phyloP scores from a whole-genome alignment of 2,329 filamentous ascomycete species.

The Fusarium tricinctum region DNA sequence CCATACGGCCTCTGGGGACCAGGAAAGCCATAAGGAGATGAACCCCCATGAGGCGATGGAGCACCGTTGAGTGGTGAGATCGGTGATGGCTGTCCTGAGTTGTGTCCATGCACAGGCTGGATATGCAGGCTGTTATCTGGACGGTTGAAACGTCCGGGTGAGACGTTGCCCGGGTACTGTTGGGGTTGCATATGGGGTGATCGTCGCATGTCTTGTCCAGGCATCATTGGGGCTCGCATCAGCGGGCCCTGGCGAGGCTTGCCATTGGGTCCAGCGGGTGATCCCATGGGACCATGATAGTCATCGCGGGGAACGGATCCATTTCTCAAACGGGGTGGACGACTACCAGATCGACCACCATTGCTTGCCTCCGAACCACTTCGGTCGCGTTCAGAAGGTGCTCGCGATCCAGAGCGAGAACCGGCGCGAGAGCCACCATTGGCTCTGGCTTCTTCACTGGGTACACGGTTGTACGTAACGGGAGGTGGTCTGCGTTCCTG shows the following conservation, averaged over 20 bases:
- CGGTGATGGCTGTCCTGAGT: conserved; percentile 61
- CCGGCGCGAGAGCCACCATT: conserved; percentile 42
- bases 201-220: conserved; percentile 60
- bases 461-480: conserved; percentile 60
- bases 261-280: conserved; percentile 45
- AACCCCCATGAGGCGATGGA: conserved; percentile 26
- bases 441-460: conserved; percentile 60
- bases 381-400: conserved; percentile 63
- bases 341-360: conserved; percentile 57
- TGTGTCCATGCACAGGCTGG: conserved; percentile 49
- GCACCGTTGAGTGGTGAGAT: conserved; percentile 55
- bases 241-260: conserved; percentile 50
- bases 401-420: conserved; percentile 49
- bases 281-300: conserved; percentile 47
- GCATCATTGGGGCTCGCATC: conserved; percentile 62
- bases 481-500: conserved; percentile 61
- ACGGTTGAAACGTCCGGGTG: conserved; percentile 45
- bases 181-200: conserved; percentile 65
- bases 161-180: conserved; percentile 46
- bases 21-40: conserved; percentile 35
- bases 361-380: conserved; percentile 70
- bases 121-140: conserved; percentile 42
- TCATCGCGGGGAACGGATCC: conserved; percentile 57
- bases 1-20: conserved; percentile 34
- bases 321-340: conserved; percentile 59